Base-by-base conservation (phyloP, 208 protist species). In the Herpetomonas muscarum region DNA sequence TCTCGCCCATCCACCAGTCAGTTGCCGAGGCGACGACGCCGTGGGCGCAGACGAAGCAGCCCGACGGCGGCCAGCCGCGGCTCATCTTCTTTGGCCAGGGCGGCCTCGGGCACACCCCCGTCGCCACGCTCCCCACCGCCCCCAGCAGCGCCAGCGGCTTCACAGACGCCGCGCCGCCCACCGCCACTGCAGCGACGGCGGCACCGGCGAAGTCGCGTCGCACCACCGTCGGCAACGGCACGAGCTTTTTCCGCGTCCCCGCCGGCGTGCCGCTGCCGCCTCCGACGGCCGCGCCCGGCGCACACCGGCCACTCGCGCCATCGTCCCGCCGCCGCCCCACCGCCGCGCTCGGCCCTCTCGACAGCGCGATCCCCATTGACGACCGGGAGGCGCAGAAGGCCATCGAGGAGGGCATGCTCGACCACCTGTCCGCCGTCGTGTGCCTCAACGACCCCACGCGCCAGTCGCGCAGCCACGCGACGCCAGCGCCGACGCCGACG, bases 1-100 rank as follows among this genome's bases (percentile, higher is more conserved):
- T 93, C 55, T 93, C 85, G 0, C 76, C 79, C 10, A 82, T 88
- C 37, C 85, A 93, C 52, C 76, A 85, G 50, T 81, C 59, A 0
- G 85, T 92, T 1, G 85, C 85, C 22, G 67, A 86, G 47, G 64
- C 61, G 47, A 70, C 77, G 32, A 61, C 74, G 22, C 57, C 70
- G 19, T 86, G 75, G 72, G 31, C 55, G 0, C 13, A 55, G 10
- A 55, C 46, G 19, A 46, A 9, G 15, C 5, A 46, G 15, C 10
- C 34, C 34, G 10, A 39, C 7, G 34, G 34, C 34, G 41, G 22
- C 5, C 41, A 9, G 15, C 19, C 19, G 5, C 19, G 55, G 2
- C 76, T 69, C 55, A 54, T 70, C 24, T 90, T 87, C 29, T 67
- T 90, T 51, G 83, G 79, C 1, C 70, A 84, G 1, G 82, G 82